phyloP scores from a whole-genome alignment of 1,284 basidiomycete species.

The Dichomitus squalens region DNA sequence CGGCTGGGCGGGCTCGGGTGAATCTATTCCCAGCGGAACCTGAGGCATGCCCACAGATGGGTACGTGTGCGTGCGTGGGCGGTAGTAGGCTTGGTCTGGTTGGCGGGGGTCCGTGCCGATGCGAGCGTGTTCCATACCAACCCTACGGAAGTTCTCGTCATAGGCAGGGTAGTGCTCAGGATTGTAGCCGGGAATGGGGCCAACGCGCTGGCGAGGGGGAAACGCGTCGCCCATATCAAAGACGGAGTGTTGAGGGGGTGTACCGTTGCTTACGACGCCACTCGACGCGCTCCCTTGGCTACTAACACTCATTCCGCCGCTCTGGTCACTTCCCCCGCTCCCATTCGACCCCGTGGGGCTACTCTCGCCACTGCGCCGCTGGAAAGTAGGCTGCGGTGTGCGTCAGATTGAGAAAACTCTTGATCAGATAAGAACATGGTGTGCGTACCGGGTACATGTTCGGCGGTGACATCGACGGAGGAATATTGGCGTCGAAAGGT shows the following conservation, averaged over 20 bases:
- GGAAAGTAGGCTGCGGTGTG: conserved; percentile 11
- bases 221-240: conserved; percentile 9
- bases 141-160: conserved; percentile 30
- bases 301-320: conserved; percentile 12
- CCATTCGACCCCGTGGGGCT: conserved; percentile 24
- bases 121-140: conserved; percentile 33
- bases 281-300: conserved; percentile 24
- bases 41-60: conserved; percentile 15
- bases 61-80: conserved; percentile 32
- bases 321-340: conserved; percentile 21
- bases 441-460: conserved; percentile 18
- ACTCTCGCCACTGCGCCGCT: conserved; percentile 18
- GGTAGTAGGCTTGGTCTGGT: conserved; percentile 30
- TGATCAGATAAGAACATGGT: conserved; percentile 25
- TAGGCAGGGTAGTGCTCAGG: conserved; percentile 33
- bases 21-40: conserved; percentile 12
- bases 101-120: conserved; percentile 21
- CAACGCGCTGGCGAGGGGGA: conserved; percentile 10
- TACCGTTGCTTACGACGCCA: conserved; percentile 12
- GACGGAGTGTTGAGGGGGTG: conserved; percentile 6
- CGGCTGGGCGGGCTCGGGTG: conserved; percentile 11
- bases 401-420: conserved; percentile 13
- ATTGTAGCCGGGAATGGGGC: conserved; percentile 19
- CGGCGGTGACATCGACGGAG: conserved; percentile 15
- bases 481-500: conserved; percentile 9